These are phyloP conservation scores for Hanseniaspora lindneri DNA, from an alignment of 805 yeast genomes.

Conservation along the genomic window DNA sequence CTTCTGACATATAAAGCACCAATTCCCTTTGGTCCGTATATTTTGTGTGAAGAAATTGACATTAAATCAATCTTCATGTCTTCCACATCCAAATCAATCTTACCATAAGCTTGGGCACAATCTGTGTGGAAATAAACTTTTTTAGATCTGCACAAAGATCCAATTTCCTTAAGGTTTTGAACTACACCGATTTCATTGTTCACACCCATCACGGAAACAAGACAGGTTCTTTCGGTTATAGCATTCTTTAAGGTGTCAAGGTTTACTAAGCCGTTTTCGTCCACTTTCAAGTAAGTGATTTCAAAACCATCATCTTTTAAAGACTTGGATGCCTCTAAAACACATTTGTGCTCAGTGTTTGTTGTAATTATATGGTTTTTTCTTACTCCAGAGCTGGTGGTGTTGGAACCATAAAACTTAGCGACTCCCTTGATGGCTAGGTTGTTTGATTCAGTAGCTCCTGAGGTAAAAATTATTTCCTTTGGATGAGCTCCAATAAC, in stretches of 20 bases:
- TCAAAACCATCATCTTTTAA: slow-evolving; percentile 95
- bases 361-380: slow-evolving; percentile 91
- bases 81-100: slow-evolving; percentile 84
- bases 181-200: slow-evolving; percentile 96
- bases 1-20: slow-evolving; percentile 94
- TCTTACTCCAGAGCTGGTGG: slow-evolving; percentile 1
- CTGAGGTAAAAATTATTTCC: slow-evolving; percentile 92
- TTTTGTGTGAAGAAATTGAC: slow-evolving; percentile 91
- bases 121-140: slow-evolving; percentile 96
- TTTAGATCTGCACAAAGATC: slow-evolving; percentile 67
- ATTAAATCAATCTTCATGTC: slow-evolving; percentile 82
- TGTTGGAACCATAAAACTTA: slow-evolving; percentile 71
- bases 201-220: slow-evolving; percentile 92
- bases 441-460: slow-evolving; percentile 96
- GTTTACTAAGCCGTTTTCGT: slow-evolving; percentile 64
- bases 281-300: slow-evolving; percentile 82
- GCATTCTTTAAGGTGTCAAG: slow-evolving; percentile 67
- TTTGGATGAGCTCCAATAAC: slow-evolving; percentile 89
- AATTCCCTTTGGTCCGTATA: slow-evolving; percentile 95
- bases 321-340: slow-evolving; percentile 89
- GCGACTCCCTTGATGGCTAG: slow-evolving; percentile 94
- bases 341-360: slow-evolving; percentile 97
- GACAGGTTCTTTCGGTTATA: slow-evolving; percentile 78
- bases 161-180: slow-evolving; percentile 92
- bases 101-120: slow-evolving; percentile 95